Evolutionary conservation across 148 eudicot species (phyloP).

Genomic region (Vaccinium macrocarpon): DNA sequence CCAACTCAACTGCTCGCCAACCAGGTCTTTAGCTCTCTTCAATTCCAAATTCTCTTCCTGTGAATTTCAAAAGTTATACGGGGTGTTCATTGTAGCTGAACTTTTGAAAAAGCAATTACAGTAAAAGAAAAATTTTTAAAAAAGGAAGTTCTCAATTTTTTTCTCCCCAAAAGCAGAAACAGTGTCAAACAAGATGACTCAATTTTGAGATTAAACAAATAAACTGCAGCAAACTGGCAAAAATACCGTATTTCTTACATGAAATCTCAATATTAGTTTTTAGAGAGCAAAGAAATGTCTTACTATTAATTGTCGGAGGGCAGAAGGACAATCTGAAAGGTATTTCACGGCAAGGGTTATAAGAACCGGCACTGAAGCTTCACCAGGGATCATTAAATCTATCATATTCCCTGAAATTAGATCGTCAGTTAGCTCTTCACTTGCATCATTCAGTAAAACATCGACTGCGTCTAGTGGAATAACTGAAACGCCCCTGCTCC

Average conservation of each 20-base stretch:
- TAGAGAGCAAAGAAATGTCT: background rate
- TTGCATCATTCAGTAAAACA: constrained; percentile 60
- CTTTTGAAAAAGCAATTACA: background rate
- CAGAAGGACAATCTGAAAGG: constrained; percentile 75
- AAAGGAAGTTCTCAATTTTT: background rate
- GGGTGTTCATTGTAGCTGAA: background rate
- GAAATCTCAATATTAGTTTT: no score
- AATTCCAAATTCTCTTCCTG: constrained; percentile 84
- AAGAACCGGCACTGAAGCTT: constrained; percentile 89
- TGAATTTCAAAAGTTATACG: background rate
- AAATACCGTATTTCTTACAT: no score
- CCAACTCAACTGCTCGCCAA: constrained; percentile 63
- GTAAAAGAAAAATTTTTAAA: background rate
- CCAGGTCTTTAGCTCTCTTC: constrained; percentile 51
- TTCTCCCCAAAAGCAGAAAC: no score
- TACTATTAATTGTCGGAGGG: constrained; percentile 70
- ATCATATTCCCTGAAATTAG: constrained; percentile 80
- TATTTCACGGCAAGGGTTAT: constrained; percentile 78
- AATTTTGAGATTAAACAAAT: no score
- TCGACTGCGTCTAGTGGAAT: constrained; percentile 67
- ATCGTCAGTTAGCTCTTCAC: constrained; percentile 70
- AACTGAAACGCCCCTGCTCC: constrained; percentile 21
- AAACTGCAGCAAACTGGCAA: no score
- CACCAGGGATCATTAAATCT: constrained; percentile 96
- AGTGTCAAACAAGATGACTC: no score